Evolutionary conservation across 192 early-diverging fungal species (phyloP).

Genomic region (Funneliformis geosporum): DNA sequence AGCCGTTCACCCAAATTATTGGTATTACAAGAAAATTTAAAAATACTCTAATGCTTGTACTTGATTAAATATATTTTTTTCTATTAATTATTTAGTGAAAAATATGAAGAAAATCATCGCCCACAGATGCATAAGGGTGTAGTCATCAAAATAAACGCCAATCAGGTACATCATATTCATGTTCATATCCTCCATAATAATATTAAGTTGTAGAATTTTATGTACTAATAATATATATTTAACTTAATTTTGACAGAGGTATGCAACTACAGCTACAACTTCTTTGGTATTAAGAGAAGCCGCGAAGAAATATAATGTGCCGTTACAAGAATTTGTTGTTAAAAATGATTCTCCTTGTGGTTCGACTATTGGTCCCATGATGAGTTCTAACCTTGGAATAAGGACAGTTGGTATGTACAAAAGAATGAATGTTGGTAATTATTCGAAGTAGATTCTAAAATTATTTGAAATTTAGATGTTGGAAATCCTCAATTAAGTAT

Average conservation of each 20-base stretch:
- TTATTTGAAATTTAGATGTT: slow-evolving; percentile 63
- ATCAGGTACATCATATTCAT: slow-evolving; percentile 54
- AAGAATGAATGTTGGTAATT: not conserved
- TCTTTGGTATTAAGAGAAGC: slow-evolving; percentile 73
- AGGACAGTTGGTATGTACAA: slow-evolving; percentile 80
- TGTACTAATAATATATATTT: not conserved
- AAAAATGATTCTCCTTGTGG: slow-evolving; percentile 95
- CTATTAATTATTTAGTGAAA: slow-evolving; percentile 52
- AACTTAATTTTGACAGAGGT: slow-evolving; percentile 55
- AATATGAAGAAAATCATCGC: slow-evolving; percentile 92
- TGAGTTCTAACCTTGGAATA: slow-evolving; percentile 89
- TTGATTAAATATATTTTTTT: not conserved
- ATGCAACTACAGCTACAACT: slow-evolving; percentile 76
- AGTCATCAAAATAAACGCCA: slow-evolving; percentile 96
- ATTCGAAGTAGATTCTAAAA: not conserved
- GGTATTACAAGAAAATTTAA: slow-evolving; percentile 18
- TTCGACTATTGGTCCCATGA: slow-evolving; percentile 96
- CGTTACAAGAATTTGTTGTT: slow-evolving; percentile 88
- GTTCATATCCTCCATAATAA: too few relatives aligned
- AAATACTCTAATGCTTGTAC: not conserved
- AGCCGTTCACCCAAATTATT: slow-evolving; percentile 68
- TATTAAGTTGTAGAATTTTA: not conserved
- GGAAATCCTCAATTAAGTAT: slow-evolving; percentile 95
- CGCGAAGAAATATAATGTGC: slow-evolving; percentile 75
- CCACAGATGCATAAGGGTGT: slow-evolving; percentile 91